These are phyloP conservation scores for Microbotryomycetes sp. DNA, from an alignment of 1,284 basidiomycete genomes.

Conservation along the genomic window DNA sequence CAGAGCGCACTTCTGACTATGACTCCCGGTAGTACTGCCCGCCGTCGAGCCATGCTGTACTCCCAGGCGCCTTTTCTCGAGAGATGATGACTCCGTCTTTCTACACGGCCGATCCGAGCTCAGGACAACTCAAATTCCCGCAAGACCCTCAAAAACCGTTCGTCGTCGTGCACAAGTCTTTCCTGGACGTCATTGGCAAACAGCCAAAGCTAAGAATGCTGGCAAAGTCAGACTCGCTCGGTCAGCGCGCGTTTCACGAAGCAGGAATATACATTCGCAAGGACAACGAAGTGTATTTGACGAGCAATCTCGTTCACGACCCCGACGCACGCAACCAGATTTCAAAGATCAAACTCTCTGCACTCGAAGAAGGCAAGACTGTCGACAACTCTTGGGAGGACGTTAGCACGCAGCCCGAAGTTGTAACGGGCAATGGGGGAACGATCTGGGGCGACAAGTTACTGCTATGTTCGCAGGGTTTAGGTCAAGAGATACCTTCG, in stretches of 20 bases:
- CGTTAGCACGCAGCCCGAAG: neutral
- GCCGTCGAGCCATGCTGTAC: neutral
- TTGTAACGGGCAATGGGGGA: slow-evolving; percentile 31
- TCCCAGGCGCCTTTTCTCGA: neutral
- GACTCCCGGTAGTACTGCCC: neutral
- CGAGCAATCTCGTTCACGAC: slow-evolving; percentile 23
- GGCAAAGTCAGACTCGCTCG: neutral
- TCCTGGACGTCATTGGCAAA: slow-evolving; percentile 19
- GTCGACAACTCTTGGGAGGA: slow-evolving; percentile 1
- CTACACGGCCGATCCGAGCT: neutral
- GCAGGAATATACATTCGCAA: slow-evolving; percentile 32
- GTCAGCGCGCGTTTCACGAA: slow-evolving; percentile 34
- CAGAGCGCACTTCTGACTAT: neutral
- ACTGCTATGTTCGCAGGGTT: slow-evolving; percentile 36
- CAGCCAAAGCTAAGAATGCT: neutral
- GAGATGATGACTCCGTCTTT: neutral
- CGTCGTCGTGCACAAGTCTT: slow-evolving; percentile 22
- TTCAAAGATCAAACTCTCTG: slow-evolving; percentile 8
- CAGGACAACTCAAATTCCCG: neutral
- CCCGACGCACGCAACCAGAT: slow-evolving; percentile 6
- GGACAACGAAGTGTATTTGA: slow-evolving; percentile 33
- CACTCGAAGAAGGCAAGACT: neutral
- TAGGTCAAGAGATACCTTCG: slow-evolving; percentile 15
- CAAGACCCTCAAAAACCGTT: slow-evolving; percentile 20
- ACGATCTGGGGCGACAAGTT: slow-evolving; percentile 27